These are phyloP conservation scores for Coemansia sp. DNA, from an alignment of 192 early-diverging fungal species.

Conservation along the genomic window DNA sequence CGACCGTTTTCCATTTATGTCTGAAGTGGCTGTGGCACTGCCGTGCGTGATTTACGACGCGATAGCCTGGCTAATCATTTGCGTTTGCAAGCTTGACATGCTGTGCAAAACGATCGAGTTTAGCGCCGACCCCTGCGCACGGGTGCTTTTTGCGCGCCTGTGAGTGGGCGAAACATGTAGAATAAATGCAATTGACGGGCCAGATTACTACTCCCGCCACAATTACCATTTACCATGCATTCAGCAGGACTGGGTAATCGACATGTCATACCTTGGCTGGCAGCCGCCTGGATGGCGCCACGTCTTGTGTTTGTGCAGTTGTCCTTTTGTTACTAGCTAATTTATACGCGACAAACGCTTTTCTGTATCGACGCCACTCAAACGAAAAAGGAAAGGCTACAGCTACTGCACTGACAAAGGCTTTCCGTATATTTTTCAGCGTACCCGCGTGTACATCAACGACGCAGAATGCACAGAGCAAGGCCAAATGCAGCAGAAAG, in stretches of 20 bases:
- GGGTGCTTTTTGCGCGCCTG: not conserved
- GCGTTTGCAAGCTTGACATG: not conserved
- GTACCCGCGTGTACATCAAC: not conserved
- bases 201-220: not conserved
- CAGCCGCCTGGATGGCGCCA: constrained; percentile 10
- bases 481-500: not conserved
- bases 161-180: not conserved
- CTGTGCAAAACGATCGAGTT: not conserved
- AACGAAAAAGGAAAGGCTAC: not conserved
- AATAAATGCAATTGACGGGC: not conserved
- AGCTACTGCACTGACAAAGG: not conserved
- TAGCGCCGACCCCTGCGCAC: not conserved
- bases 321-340: constrained; percentile 9
- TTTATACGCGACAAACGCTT: not conserved
- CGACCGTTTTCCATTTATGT: too few relatives aligned
- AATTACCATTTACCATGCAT: constrained; percentile 10
- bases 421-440: not conserved
- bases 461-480: not conserved
- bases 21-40: too few relatives aligned
- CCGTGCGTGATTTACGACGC: too few relatives aligned
- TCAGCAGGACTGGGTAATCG: constrained; percentile 1
- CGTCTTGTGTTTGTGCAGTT: not conserved
- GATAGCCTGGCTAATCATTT: not conserved
- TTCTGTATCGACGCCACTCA: constrained; percentile 4
- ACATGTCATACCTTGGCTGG: not conserved